Conservation (phyloP, 2,329 filamentous ascomycete genomes). For the Dactylellina cionopaga region DNA sequence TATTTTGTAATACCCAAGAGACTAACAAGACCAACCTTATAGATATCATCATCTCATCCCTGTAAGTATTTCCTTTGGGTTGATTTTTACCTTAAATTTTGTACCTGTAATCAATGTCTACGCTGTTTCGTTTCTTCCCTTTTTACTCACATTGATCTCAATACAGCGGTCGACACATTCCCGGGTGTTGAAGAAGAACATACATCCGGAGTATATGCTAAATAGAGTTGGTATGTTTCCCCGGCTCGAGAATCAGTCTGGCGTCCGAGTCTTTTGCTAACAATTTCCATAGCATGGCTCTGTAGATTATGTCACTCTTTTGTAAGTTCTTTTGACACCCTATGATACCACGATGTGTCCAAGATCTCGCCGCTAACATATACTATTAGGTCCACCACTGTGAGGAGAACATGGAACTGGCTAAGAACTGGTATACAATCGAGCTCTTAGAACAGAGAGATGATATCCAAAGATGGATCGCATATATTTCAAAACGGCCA, state of each 20-base stretch:
- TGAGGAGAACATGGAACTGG: constrained; percentile 79
- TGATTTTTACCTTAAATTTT: background rate
- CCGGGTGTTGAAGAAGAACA: constrained; percentile 79
- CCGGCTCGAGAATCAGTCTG: no score
- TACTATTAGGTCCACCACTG: constrained; percentile 76
- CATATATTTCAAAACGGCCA: constrained; percentile 58
- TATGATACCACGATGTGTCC: no score
- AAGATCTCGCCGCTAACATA: background rate
- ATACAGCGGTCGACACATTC: constrained; percentile 73
- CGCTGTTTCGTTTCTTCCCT: background rate
- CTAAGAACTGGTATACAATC: constrained; percentile 76
- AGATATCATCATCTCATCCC: constrained; percentile 90
- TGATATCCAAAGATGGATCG: constrained; percentile 78
- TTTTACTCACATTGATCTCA: background rate
- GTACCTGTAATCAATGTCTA: no score
- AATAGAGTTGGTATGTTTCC: constrained; percentile 70
- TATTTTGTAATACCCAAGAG: background rate
- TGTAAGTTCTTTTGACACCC: constrained; percentile 40
- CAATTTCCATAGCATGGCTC: constrained; percentile 42
- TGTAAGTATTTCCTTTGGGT: constrained; percentile 28
- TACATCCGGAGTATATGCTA: constrained; percentile 79
- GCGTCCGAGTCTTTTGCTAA: no score
- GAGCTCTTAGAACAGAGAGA: constrained; percentile 75
- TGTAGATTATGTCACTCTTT: constrained; percentile 70
- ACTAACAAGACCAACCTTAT: constrained; percentile 74